Conservation (phyloP, 2,329 filamentous ascomycete genomes). For the Knufia fluminis region DNA sequence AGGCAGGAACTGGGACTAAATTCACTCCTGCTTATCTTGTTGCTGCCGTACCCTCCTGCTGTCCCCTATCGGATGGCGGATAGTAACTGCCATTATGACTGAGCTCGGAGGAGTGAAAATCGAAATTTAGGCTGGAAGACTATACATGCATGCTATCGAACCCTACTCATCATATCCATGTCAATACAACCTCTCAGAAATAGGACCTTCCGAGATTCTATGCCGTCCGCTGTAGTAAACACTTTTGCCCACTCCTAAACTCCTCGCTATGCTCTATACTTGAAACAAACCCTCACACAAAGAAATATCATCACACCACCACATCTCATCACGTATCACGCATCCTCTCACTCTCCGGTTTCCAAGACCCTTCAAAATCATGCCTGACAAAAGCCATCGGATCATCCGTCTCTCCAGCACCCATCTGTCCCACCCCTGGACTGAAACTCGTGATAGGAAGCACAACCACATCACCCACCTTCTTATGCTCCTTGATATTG, state of each 20-base stretch:
- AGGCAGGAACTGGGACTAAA: too few relatives aligned
- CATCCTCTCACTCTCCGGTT: slow-evolving; percentile 25
- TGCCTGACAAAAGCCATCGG: slow-evolving; percentile 98
- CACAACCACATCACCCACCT: slow-evolving; percentile 86
- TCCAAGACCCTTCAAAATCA: slow-evolving; percentile 51
- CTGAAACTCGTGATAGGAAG: slow-evolving; percentile 96
- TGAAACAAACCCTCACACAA: neutral
- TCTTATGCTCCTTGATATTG: slow-evolving; percentile 70
- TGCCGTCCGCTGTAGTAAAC: neutral
- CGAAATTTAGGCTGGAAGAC: neutral
- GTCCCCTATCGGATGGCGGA: too few relatives aligned
- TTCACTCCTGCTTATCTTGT: too few relatives aligned
- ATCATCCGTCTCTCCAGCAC: slow-evolving; percentile 75
- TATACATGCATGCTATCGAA: neutral
- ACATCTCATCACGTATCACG: neutral
- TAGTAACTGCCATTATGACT: too few relatives aligned
- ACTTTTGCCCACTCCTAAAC: neutral
- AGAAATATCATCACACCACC: neutral
- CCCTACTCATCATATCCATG: neutral
- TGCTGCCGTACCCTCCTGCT: too few relatives aligned
- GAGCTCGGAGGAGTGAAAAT: too few relatives aligned
- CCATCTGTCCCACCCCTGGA: slow-evolving; percentile 89
- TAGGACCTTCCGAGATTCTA: neutral
- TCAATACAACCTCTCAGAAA: neutral
- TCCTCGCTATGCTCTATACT: slow-evolving; percentile 4